A percentile compares a stretch with the other conserved stretches of the same genome.
phyloP scores from a whole-genome alignment of 2,329 filamentous ascomycete genomes.

The Alternaria sp. region DNA sequence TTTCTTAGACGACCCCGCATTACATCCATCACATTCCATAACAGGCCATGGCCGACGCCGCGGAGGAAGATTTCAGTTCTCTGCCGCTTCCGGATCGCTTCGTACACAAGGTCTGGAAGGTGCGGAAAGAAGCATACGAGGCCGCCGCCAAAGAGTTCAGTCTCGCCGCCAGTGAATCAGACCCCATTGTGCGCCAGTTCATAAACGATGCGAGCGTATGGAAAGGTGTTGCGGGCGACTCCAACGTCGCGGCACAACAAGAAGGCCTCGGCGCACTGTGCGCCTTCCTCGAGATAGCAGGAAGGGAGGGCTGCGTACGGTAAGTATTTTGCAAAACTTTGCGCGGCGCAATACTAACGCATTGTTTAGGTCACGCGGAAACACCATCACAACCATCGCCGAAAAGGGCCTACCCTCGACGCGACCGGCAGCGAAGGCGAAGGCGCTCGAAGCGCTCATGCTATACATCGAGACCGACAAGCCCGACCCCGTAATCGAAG shows the following conservation, averaged over 20 bases:
- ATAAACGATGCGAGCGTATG: conserved; percentile 82
- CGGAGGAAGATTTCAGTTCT: conserved; percentile 80
- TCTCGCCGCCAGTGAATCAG: conserved; percentile 80
- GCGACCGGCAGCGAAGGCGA: conserved; percentile 85
- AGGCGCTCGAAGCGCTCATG: conserved; percentile 82
- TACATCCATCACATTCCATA: conserved; percentile 13
- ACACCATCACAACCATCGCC: conserved; percentile 78
- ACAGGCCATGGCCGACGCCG: conserved; percentile 72
- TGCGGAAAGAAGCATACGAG: conserved; percentile 93
- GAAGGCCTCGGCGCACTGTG: conserved; percentile 88
- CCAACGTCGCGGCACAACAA: conserved; percentile 95
- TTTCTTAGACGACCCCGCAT: conserved; percentile 10
- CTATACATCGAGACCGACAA: conserved; percentile 90
- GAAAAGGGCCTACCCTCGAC: conserved; percentile 93
- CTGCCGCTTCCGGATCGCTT: conserved; percentile 82
- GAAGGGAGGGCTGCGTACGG: conserved; percentile 77
- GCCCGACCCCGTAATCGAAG: conserved; percentile 84
- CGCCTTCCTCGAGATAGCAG: conserved; percentile 90
- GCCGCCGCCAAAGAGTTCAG: conserved; percentile 88
- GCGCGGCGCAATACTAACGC: conserved; percentile 1
- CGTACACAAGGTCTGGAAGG: conserved; percentile 96
- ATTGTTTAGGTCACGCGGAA: conserved; percentile 68
- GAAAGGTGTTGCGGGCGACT: conserved; percentile 92
- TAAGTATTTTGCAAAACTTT: conserved; percentile 41
- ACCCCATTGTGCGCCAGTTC: conserved; percentile 87